These are phyloP conservation scores for Oryza nivara DNA, from an alignment of 176 grass and related monocot species.

Conservation along the genomic window DNA sequence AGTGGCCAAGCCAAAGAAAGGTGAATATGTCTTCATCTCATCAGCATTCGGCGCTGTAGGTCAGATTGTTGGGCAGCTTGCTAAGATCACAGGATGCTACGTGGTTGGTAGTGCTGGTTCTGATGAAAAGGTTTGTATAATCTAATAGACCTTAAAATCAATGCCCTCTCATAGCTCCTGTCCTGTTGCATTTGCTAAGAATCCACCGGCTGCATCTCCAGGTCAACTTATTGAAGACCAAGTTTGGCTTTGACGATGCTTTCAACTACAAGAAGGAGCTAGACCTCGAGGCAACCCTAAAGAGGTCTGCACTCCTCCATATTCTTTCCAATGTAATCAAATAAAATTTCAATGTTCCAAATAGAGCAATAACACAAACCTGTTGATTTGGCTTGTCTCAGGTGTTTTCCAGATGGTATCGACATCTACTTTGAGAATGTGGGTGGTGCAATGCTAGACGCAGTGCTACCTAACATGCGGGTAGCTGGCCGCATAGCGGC, in stretches of 20 bases:
- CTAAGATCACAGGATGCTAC: slow-evolving; percentile 58
- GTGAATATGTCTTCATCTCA: slow-evolving; percentile 58
- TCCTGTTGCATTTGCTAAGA: neutral
- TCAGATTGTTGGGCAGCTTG: slow-evolving; percentile 65
- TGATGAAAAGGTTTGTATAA: slow-evolving; percentile 47
- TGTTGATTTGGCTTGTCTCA: neutral
- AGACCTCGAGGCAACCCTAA: slow-evolving; percentile 45
- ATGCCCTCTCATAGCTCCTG: too few relatives aligned
- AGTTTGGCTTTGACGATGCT: slow-evolving; percentile 62
- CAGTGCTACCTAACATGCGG: slow-evolving; percentile 61
- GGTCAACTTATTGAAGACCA: slow-evolving; percentile 56
- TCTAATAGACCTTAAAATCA: too few relatives aligned
- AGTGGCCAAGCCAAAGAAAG: slow-evolving; percentile 54
- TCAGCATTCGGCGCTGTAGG: slow-evolving; percentile 57
- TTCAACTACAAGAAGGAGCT: slow-evolving; percentile 78
- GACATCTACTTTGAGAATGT: slow-evolving; percentile 85
- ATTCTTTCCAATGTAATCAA: neutral
- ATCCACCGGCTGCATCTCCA: neutral
- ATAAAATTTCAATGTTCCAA: too few relatives aligned
- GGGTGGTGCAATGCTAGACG: slow-evolving; percentile 57
- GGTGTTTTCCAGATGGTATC: slow-evolving; percentile 64
- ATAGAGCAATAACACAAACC: too few relatives aligned
- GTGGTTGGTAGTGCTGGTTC: slow-evolving; percentile 62
- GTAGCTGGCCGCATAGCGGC: slow-evolving; percentile 29
- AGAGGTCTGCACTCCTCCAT: slow-evolving; percentile 7